These are phyloP conservation scores for Aspergillus leporis DNA, from an alignment of 495 filamentous ascomycete species.

Conservation along the genomic window DNA sequence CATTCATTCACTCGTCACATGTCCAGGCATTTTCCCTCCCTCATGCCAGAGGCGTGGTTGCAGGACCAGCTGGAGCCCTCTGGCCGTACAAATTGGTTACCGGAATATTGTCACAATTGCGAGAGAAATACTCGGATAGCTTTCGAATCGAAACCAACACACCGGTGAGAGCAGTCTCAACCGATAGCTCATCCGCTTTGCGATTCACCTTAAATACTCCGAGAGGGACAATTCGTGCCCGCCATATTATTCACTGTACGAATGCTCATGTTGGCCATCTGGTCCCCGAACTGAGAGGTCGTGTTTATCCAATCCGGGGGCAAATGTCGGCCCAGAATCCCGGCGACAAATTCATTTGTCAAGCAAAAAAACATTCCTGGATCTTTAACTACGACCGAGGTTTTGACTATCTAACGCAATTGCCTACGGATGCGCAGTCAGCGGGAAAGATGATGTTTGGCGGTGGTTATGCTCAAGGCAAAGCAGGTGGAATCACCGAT, in stretches of 20 bases:
- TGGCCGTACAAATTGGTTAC: constrained; percentile 86
- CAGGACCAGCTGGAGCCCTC: constrained; percentile 46
- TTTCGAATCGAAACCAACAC: constrained; percentile 78
- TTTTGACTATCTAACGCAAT: constrained; percentile 79
- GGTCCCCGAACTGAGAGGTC: constrained; percentile 64
- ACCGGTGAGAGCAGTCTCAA: constrained; percentile 53
- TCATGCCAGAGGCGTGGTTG: constrained; percentile 44
- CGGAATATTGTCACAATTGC: constrained; percentile 58
- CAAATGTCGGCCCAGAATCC: constrained; percentile 69
- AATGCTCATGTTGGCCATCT: constrained; percentile 78
- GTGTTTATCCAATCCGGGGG: constrained; percentile 74
- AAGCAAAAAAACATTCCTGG: constrained; percentile 35
- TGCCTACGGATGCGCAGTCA: constrained; percentile 38
- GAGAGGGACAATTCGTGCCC: constrained; percentile 58
- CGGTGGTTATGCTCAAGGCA: constrained; percentile 53
- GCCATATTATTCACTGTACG: constrained; percentile 70
- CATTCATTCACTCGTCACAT: too few species aligned
- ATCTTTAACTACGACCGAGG: constrained; percentile 57
- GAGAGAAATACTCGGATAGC: constrained; percentile 31
- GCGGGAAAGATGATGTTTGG: constrained; percentile 65
- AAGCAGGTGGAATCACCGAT: constrained; percentile 50
- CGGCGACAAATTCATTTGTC: constrained; percentile 33
- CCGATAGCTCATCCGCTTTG: constrained; percentile 11
- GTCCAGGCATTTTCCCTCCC: constrained; percentile 39
- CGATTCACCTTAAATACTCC: constrained; percentile 54